Conservation (phyloP, 2,329 filamentous ascomycete species). For the Colletotrichum nymphaeae region DNA sequence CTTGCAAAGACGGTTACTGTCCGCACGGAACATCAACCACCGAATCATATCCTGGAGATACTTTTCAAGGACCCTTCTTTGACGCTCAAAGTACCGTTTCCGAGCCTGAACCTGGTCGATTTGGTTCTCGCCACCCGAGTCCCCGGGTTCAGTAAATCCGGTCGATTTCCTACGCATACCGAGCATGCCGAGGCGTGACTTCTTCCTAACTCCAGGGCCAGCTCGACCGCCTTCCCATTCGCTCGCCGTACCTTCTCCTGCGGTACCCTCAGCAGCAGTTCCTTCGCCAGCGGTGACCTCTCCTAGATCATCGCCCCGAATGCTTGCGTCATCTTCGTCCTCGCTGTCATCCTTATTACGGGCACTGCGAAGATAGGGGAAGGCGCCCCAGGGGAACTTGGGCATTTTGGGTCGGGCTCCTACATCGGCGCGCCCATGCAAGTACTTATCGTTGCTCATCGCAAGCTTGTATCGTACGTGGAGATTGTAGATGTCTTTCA, state of each 20-base stretch:
- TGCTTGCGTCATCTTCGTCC: slow-evolving; percentile 69
- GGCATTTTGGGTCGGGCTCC: slow-evolving; percentile 83
- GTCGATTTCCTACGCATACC: slow-evolving; percentile 66
- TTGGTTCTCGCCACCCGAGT: slow-evolving; percentile 52
- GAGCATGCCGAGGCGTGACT: slow-evolving; percentile 65
- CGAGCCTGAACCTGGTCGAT: slow-evolving; percentile 54
- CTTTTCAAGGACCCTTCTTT: slow-evolving; percentile 86
- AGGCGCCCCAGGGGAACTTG: slow-evolving; percentile 87
- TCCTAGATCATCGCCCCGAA: slow-evolving; percentile 50
- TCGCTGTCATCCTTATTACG: slow-evolving; percentile 85
- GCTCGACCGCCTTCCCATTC: slow-evolving; percentile 43
- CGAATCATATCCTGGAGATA: slow-evolving; percentile 95
- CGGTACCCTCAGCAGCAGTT: slow-evolving; percentile 59
- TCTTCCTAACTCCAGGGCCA: slow-evolving; percentile 49
- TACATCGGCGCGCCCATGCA: slow-evolving; percentile 73
- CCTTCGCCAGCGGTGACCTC: slow-evolving; percentile 57
- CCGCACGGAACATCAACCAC: slow-evolving; percentile 95
- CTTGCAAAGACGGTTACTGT: slow-evolving; percentile 95
- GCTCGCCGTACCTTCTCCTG: slow-evolving; percentile 60
- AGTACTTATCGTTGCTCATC: slow-evolving; percentile 84
- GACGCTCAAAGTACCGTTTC: slow-evolving; percentile 80
- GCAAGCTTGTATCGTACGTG: slow-evolving; percentile 94
- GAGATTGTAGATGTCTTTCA: slow-evolving; percentile 91
- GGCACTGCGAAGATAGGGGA: slow-evolving; percentile 88
- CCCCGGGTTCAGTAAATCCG: slow-evolving; percentile 58